Evolutionary conservation across 108 stramenopile species (phyloP).

Genomic region (Schizochytrium sp.): DNA sequence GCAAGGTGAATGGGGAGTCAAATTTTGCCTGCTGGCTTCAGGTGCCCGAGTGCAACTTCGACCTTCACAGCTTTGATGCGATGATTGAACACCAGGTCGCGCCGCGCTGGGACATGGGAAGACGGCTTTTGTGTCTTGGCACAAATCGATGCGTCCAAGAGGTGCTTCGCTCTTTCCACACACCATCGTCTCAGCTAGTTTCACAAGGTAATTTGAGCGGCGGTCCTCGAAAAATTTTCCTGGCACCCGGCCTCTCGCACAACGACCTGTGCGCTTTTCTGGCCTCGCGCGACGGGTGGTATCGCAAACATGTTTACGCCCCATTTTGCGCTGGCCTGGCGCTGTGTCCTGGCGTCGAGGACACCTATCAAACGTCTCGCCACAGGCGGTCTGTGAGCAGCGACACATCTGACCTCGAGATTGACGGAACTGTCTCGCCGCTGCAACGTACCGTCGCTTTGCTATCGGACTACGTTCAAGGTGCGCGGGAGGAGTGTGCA

Average conservation of each 20-base stretch:
- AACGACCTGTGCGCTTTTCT: slow-evolving; percentile 1
- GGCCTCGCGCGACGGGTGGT: neutral
- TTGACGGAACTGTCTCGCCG: neutral
- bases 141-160: neutral
- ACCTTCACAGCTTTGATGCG: neutral
- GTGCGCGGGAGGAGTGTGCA: neutral
- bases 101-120: neutral
- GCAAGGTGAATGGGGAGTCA: neutral
- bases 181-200: neutral
- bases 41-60: neutral
- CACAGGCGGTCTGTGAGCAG: neutral
- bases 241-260: neutral
- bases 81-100: neutral
- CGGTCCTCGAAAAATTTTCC: neutral
- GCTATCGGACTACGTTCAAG: neutral
- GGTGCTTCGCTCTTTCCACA: neutral
- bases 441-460: neutral
- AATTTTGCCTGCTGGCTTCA: neutral
- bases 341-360: neutral
- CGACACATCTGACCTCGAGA: neutral
- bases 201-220: neutral
- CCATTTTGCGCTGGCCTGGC: neutral
- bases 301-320: neutral
- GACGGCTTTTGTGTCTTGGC: neutral
- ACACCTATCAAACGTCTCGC: neutral